A percentile compares a stretch with the other conserved stretches of the same genome.
Conservation (phyloP, 2,329 filamentous ascomycete genomes). For the Hymenoscyphus fructigenus region DNA sequence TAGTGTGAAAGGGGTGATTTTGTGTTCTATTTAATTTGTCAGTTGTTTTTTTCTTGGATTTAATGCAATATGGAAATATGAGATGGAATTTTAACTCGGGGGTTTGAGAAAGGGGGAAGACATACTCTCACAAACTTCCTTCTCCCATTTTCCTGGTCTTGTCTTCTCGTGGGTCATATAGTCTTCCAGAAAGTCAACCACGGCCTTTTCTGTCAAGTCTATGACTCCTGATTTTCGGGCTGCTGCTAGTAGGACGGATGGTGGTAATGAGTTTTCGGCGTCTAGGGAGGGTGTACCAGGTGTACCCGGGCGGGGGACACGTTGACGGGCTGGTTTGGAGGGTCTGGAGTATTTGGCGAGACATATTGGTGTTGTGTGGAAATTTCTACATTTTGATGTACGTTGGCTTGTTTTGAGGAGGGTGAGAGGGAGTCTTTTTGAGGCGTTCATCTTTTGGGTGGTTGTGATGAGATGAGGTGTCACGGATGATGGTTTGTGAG, state of each 20-base stretch:
- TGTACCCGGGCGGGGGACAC: not conserved
- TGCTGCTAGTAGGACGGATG: constrained; percentile 24
- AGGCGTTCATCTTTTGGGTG: not conserved
- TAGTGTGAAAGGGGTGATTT: constrained; percentile 26
- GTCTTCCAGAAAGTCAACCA: constrained; percentile 28
- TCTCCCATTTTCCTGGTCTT: constrained; percentile 20
- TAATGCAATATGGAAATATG: not conserved
- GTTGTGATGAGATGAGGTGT: not conserved
- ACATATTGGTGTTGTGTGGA: not conserved
- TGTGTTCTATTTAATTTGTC: constrained; percentile 23
- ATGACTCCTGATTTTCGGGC: constrained; percentile 30
- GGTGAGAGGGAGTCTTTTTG: not conserved
- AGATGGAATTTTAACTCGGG: not conserved
- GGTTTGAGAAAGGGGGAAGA: not conserved
- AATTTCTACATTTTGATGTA: not conserved
- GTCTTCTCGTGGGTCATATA: constrained; percentile 15
- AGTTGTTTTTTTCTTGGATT: not conserved
- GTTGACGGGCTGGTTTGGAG: not conserved
- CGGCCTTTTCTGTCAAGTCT: constrained; percentile 25
- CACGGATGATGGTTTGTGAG: not conserved
- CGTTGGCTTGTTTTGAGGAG: not conserved
- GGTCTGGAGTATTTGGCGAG: not conserved
- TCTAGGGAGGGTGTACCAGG: not conserved
- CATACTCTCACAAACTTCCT: constrained; percentile 28
- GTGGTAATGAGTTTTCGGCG: constrained; percentile 26